Evolutionary conservation across 768 basidiomycete species (phyloP).

Genomic region (Hygrocybe punicea): DNA sequence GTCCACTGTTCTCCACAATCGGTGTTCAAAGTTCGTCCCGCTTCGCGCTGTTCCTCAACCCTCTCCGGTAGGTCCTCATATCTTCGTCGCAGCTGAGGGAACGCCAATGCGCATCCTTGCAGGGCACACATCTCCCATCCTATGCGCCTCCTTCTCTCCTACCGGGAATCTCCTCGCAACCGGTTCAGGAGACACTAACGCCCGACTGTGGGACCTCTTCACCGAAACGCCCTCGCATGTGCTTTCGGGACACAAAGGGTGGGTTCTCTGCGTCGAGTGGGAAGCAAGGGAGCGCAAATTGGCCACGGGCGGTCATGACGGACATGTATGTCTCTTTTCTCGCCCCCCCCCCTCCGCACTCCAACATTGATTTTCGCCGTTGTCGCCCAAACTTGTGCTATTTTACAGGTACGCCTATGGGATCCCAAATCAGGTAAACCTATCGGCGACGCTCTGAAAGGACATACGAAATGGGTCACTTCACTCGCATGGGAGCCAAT

Average conservation of each 20-base stretch:
- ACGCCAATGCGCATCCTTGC: not conserved
- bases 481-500: slow-evolving; percentile 95
- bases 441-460: slow-evolving; percentile 83
- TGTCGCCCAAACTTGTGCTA: too few relatives aligned
- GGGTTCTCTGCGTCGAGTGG: slow-evolving; percentile 98
- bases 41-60: slow-evolving; percentile 91
- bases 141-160: slow-evolving; percentile 94
- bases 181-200: slow-evolving; percentile 91
- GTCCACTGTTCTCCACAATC: slow-evolving; percentile 93
- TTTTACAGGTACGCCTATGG: slow-evolving; percentile 75
- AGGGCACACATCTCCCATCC: slow-evolving; percentile 91
- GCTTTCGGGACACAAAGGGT: slow-evolving; percentile 85
- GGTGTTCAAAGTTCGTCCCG: slow-evolving; percentile 89
- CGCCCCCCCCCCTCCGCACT: not conserved
- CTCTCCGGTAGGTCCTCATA: slow-evolving; percentile 60
- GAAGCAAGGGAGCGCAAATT: slow-evolving; percentile 87
- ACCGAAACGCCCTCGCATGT: slow-evolving; percentile 90
- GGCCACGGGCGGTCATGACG: slow-evolving; percentile 93
- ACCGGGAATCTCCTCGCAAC: slow-evolving; percentile 90
- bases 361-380: not conserved
- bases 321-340: slow-evolving; percentile 57
- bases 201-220: slow-evolving; percentile 89
- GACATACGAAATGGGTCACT: slow-evolving; percentile 96
- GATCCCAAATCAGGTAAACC: slow-evolving; percentile 89
- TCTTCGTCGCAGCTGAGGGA: not conserved